A percentile compares a stretch with the other conserved stretches of the same genome.
phyloP scores from a whole-genome alignment of 1,284 basidiomycete species.

The Athelia sp. region DNA sequence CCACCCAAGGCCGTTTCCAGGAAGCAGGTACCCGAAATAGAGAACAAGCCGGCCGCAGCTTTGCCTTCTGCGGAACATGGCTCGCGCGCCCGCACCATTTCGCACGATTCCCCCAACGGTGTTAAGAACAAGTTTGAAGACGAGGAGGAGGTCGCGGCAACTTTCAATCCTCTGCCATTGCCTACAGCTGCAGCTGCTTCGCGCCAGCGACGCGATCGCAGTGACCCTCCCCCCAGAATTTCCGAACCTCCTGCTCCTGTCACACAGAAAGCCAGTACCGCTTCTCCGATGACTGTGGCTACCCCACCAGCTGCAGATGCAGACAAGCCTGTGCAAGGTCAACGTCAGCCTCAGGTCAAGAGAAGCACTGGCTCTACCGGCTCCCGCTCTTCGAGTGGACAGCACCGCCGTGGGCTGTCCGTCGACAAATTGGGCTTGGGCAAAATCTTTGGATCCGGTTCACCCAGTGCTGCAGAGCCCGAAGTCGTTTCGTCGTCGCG shows the following conservation, averaged over 20 bases:
- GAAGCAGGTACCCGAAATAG: conserved; percentile 8
- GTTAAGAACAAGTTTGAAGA: not conserved
- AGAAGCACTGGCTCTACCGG: conserved; percentile 13
- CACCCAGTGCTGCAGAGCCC: conserved; percentile 21
- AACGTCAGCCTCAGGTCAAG: not conserved
- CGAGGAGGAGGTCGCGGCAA: not conserved
- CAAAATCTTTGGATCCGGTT: conserved; percentile 49
- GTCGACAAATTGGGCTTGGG: conserved; percentile 74
- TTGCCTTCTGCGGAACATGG: not conserved
- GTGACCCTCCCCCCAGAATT: not conserved
- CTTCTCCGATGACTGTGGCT: not conserved
- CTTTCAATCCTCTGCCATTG: not conserved
- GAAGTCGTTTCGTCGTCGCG: conserved; percentile 28
- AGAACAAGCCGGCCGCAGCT: no score
- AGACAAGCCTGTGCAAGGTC: conserved; percentile 8
- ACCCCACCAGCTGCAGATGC: conserved; percentile 11
- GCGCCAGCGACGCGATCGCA: not conserved
- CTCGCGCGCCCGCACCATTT: not conserved
- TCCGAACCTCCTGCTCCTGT: not conserved
- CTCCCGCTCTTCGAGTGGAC: conserved; percentile 32
- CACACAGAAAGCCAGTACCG: not conserved
- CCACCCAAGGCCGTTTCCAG: conserved; percentile 11
- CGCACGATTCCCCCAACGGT: not conserved
- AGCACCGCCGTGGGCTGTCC: conserved; percentile 59
- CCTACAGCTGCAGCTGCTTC: not conserved